Conservation (phyloP, 2,329 filamentous ascomycete species). For the Waltergamsia citrina region DNA sequence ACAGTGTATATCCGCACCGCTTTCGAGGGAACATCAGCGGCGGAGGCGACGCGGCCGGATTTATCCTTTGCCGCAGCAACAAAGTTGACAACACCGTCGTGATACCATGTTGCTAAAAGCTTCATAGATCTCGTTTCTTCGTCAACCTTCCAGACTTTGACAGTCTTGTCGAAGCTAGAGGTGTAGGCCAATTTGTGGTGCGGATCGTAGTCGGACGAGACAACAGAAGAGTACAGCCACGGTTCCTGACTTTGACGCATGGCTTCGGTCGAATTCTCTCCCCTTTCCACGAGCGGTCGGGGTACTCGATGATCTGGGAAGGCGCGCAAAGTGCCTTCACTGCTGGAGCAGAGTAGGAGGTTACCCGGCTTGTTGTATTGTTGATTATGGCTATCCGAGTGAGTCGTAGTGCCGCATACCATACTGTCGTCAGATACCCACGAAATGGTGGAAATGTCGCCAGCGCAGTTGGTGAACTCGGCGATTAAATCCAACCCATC, state of each 20-base stretch:
- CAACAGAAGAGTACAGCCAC: constrained; percentile 56
- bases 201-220: constrained; percentile 47
- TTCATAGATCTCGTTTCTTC: constrained; percentile 24
- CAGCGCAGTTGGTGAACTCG: constrained; percentile 52
- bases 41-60: constrained; percentile 45
- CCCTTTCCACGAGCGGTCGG: constrained; percentile 40
- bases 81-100: constrained; percentile 53
- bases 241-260: constrained; percentile 51
- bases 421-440: constrained; percentile 47
- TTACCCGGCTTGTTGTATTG: constrained; percentile 60
- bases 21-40: constrained; percentile 41
- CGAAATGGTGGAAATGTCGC: constrained; percentile 47
- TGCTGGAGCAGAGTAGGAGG: constrained; percentile 43
- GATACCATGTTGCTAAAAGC: constrained; percentile 38
- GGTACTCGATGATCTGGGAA: constrained; percentile 48
- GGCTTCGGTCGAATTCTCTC: constrained; percentile 44
- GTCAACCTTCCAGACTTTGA: constrained; percentile 46
- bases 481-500: constrained; percentile 39
- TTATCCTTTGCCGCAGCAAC: constrained; percentile 42
- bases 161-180: constrained; percentile 51
- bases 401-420: constrained; percentile 52
- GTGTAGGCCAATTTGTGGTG: constrained; percentile 40
- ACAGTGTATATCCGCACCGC: constrained; percentile 50
- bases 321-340: constrained; percentile 32
- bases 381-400: constrained; percentile 54